phyloP scores from a whole-genome alignment of 1,284 basidiomycete genomes.

The Tilletia horrida region DNA sequence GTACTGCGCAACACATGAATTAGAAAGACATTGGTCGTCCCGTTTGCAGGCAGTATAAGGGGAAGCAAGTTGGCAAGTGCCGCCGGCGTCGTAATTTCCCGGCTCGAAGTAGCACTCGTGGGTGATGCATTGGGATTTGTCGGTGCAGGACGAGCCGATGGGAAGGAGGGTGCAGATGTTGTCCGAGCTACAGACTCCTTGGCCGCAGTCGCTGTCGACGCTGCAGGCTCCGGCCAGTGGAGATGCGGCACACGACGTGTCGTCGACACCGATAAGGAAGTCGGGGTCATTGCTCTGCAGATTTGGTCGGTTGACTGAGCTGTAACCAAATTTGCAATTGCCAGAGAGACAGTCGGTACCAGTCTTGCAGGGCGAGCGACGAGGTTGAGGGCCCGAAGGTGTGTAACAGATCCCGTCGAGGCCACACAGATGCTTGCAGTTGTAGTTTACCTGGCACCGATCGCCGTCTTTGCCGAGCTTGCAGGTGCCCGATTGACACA shows the following conservation, averaged over 20 bases:
- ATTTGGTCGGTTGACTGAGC: background rate
- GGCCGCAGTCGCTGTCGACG: background rate
- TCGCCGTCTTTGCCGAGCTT: conserved; percentile 1
- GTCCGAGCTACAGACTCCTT: background rate
- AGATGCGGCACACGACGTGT: background rate
- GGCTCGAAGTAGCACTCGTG: background rate
- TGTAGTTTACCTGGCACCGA: conserved; percentile 14
- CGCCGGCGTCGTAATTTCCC: background rate
- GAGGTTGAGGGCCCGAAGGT: background rate
- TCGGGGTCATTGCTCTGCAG: background rate
- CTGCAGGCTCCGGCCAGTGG: background rate
- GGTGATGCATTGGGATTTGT: background rate
- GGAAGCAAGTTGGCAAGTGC: background rate
- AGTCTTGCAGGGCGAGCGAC: background rate
- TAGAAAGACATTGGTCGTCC: background rate
- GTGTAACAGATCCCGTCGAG: background rate
- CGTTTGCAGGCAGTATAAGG: background rate
- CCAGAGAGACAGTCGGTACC: background rate
- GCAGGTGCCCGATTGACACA: conserved; percentile 1
- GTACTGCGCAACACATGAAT: background rate
- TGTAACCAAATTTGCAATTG: background rate
- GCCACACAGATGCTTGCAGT: background rate
- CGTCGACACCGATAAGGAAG: background rate
- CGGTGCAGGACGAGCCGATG: background rate
- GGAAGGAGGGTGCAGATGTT: conserved; percentile 1